Evolutionary conservation across 73 alveolate species (phyloP), one percentile per base, ranked within the genome.

Genomic region (Blepharisma japonicum): DNA sequence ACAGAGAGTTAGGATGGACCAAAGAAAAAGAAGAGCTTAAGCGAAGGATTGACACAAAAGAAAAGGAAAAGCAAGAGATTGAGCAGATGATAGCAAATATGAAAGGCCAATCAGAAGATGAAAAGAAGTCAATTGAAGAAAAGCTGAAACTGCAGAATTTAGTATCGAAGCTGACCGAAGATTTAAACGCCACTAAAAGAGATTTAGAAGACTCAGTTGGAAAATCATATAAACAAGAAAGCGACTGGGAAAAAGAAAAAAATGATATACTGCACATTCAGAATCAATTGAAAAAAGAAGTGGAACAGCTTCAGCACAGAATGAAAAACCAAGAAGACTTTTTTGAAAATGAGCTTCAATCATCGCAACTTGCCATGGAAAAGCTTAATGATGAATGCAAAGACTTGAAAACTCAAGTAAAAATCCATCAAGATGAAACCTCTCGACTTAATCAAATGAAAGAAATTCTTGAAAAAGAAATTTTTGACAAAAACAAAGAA

Each of bases 281-380:
- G 2, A 14, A n/a, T 18, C 14, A 61, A 5, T 2, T 9, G 0
- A 61, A 25, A 25, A 61, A 61, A 61, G 74, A 61, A 25, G 23
- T 18, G 4, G 49, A n/a, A 20, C 38, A 61, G 18, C 74, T 61
- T 5, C 47, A 61, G 5, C 14, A 25, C 2, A 61, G 11, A 18
- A 14, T 61, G 23, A 61, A 61, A 61, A 61, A 61, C 47, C 38
- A 61, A 61, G 74, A 61, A 61, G 74, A 61, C 23, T 61, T 14
- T 61, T 25, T 61, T 20, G 38, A 14, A 14, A 61, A 61, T 61
- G 74, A 61, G 23, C 74, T 61, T 0, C 47, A 61, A 20, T n/a
- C 50, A 2, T 8, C 18, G 2, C 47, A 20, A 61, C 14, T n/a
- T 14, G 74, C 14, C 0, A n/a, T 14, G 48, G 74, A 61, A 61